Percentiles rank a stretch among this genome's conserved stretches.
phyloP scores from a whole-genome alignment of 371 early-diverging fungal species.

The Capillidium heterosporum region DNA sequence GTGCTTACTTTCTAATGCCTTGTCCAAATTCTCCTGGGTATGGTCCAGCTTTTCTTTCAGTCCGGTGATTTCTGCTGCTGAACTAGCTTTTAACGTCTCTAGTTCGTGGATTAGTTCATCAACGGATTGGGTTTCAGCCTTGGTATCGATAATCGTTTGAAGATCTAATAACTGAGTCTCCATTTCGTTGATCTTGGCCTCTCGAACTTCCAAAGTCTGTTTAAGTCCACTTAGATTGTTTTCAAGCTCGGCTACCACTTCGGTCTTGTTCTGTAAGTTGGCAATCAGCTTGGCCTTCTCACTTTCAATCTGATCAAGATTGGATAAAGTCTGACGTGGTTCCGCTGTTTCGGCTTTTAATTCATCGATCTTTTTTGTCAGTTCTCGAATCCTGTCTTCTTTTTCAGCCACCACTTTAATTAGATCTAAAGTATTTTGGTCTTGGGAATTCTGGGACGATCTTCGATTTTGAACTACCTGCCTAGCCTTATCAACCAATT shows the following conservation, averaged over 20 bases:
- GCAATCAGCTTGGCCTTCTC: background rate
- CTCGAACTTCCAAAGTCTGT: background rate
- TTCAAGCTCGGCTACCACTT: no score
- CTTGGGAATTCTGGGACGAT: background rate
- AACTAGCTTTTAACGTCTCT: background rate
- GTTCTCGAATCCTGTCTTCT: background rate
- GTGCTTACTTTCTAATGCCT: background rate
- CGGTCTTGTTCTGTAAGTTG: background rate
- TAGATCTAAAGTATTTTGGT: no score
- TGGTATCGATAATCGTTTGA: background rate
- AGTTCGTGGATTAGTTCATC: background rate
- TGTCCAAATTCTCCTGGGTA: background rate
- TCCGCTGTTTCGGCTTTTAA: background rate
- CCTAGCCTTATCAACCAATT: background rate
- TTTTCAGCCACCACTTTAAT: background rate
- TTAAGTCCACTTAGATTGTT: background rate
- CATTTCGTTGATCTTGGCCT: background rate
- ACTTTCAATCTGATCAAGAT: background rate
- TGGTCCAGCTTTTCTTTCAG: background rate
- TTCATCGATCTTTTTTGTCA: background rate
- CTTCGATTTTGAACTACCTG: background rate
- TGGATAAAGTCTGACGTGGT: background rate
- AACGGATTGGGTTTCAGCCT: background rate
- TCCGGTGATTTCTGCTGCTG: background rate
- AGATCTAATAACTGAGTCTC: background rate